phyloP scores from a whole-genome alignment of 257 asterid genomes.

The Anisodus tanguticus region DNA sequence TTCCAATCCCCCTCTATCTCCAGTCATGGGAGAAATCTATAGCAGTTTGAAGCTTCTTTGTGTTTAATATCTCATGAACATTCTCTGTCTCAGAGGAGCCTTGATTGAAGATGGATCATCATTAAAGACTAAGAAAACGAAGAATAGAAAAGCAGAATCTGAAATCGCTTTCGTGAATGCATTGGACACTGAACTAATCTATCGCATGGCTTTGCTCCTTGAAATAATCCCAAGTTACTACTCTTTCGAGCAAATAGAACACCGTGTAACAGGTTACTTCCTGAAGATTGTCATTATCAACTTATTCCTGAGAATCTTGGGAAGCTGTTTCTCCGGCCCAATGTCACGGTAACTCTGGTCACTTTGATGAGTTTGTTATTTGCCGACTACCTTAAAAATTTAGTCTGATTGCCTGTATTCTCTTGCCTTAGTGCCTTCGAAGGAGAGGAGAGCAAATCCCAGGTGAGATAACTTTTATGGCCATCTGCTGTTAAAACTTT shows the following conservation, averaged over 20 bases:
- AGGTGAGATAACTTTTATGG: conserved; percentile 47
- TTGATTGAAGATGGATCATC: conserved; percentile 56
- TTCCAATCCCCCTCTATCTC: conserved; percentile 7
- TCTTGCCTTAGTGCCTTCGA: conserved; percentile 74
- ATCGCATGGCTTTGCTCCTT: conserved; percentile 68
- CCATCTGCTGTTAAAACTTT: not conserved
- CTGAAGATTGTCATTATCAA: conserved; percentile 82
- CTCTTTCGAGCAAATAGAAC: conserved; percentile 68
- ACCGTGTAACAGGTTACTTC: conserved; percentile 74
- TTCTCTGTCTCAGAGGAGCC: conserved; percentile 53
- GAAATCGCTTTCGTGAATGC: conserved; percentile 70
- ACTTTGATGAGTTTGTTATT: conserved; percentile 12
- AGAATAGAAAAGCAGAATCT: conserved; percentile 55
- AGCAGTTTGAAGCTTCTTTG: conserved; percentile 26
- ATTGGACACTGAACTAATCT: conserved; percentile 47
- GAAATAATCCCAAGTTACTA: conserved; percentile 79
- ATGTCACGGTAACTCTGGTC: too few species aligned
- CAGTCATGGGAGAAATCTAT: not conserved
- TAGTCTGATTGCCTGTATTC: conserved; percentile 31
- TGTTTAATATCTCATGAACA: conserved; percentile 29
- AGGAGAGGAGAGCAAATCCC: conserved; percentile 58
- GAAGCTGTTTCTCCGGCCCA: too few species aligned
- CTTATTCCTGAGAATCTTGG: too few species aligned
- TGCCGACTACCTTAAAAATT: not conserved
- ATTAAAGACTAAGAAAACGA: conserved; percentile 57